These are phyloP conservation scores for Podospora pseudopauciseta DNA, from an alignment of 495 filamentous ascomycete species.

Conservation along the genomic window DNA sequence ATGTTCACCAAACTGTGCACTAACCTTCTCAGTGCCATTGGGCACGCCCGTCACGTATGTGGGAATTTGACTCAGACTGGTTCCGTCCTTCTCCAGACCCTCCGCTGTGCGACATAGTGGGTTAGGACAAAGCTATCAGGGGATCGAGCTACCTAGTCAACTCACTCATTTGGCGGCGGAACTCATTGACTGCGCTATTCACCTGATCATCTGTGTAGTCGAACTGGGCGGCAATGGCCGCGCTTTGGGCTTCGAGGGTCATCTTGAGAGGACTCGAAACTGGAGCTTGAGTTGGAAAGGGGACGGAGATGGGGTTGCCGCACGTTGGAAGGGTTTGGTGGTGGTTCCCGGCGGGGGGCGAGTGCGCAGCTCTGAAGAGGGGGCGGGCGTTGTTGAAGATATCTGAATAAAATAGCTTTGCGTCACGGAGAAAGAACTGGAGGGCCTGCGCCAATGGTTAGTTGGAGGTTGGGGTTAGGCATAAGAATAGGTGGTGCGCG, in stretches of 20 bases:
- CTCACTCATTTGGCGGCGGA: conserved; percentile 77
- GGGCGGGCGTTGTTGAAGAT: conserved; percentile 32
- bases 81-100: conserved; percentile 73
- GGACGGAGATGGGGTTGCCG: conserved; percentile 46
- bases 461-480: conserved; percentile 1
- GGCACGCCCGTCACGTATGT: conserved; percentile 94
- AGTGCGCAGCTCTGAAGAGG: conserved; percentile 37
- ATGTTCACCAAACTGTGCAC: conserved; percentile 6
- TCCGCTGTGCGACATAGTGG: conserved; percentile 49
- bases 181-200: conserved; percentile 75
- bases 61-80: conserved; percentile 89
- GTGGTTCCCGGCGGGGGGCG: conserved; percentile 38
- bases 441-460: conserved; percentile 20
- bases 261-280: conserved; percentile 47
- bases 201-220: conserved; percentile 79
- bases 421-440: conserved; percentile 33
- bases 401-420: conserved; percentile 34
- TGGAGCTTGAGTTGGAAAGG: conserved; percentile 46
- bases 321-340: conserved; percentile 38
- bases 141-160: conserved; percentile 5
- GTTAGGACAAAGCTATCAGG: background rate
- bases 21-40: conserved; percentile 92
- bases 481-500: background rate
- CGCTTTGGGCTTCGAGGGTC: conserved; percentile 67
- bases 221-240: conserved; percentile 78